A percentile compares a stretch with the other conserved stretches of the same genome.
phyloP scores from a whole-genome alignment of 176 grass and related monocot species.

The Bothriochloa decipiens region DNA sequence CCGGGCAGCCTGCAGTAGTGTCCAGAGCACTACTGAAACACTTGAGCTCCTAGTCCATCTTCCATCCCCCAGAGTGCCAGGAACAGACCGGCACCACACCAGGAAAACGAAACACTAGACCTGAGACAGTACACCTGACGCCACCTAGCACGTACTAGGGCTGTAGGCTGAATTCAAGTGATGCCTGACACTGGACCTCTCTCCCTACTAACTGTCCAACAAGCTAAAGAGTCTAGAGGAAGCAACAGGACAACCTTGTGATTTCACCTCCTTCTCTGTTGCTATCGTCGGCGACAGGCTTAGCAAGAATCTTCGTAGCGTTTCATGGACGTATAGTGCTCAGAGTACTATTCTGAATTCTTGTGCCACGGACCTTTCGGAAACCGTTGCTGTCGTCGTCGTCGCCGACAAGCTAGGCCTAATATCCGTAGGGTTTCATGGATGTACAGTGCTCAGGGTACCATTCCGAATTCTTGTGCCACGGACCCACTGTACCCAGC shows the following conservation, averaged over 20 bases:
- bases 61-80: too few species aligned
- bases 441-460: too few species aligned
- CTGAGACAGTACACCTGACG: neutral
- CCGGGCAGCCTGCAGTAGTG: neutral
- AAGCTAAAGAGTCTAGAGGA: neutral
- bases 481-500: neutral
- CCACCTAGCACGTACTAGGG: neutral
- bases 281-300: neutral
- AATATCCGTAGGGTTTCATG: too few species aligned
- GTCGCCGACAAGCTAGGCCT: neutral
- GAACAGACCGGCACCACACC: neutral
- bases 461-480: neutral
- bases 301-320: conserved; percentile 20
- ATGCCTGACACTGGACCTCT: conserved; percentile 10
- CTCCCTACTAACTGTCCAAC: neutral
- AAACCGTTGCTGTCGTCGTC: neutral
- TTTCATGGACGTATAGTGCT: too few species aligned
- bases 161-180: neutral
- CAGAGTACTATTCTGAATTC: too few species aligned
- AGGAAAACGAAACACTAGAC: too few species aligned
- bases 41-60: too few species aligned
- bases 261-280: neutral
- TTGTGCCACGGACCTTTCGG: too few species aligned
- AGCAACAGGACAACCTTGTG: neutral
- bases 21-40: neutral